phyloP scores from a whole-genome alignment of 352 stramenopile genomes.

The Phytopythium ostracodes region DNA sequence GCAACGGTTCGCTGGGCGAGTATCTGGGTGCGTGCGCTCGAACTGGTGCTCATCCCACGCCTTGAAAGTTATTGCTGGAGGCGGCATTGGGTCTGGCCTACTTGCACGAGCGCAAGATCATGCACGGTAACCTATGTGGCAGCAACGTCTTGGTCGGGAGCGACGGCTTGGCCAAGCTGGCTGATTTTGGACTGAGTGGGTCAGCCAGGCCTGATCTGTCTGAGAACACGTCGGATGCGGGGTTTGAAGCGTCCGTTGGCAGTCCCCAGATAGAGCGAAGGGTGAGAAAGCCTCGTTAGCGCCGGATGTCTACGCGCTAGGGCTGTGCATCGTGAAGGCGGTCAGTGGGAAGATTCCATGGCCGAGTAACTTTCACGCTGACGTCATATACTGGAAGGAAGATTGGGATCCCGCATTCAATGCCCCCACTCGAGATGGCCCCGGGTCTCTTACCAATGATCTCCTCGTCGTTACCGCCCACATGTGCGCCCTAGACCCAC shows the following conservation, averaged over 20 bases:
- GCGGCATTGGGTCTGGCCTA: conserved; percentile 25
- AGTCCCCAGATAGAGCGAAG: neutral
- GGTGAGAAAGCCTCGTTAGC: neutral
- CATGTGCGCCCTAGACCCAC: no score
- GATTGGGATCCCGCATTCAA: no score
- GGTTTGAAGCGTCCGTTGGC: neutral
- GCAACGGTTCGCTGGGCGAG: conserved; percentile 8
- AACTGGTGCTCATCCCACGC: neutral
- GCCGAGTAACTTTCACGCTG: no score
- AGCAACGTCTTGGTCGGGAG: conserved; percentile 20
- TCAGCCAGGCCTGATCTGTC: no score
- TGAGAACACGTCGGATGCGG: no score
- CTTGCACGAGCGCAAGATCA: conserved; percentile 21
- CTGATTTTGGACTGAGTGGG: conserved; percentile 17
- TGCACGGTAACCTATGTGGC: conserved; percentile 30
- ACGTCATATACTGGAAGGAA: no score
- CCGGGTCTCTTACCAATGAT: no score
- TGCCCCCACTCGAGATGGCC: no score
- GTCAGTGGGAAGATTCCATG: neutral
- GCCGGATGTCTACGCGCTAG: neutral
- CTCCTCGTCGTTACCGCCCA: no score
- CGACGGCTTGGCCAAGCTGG: conserved; percentile 8
- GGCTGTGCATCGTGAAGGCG: neutral
- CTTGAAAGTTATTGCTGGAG: conserved; percentile 11
- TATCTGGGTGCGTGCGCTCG: conserved; percentile 14